Percentiles rank a stretch among this genome's conserved stretches.
Conservation (phyloP, 192 early-diverging fungal species). For the Backusella westeae region DNA sequence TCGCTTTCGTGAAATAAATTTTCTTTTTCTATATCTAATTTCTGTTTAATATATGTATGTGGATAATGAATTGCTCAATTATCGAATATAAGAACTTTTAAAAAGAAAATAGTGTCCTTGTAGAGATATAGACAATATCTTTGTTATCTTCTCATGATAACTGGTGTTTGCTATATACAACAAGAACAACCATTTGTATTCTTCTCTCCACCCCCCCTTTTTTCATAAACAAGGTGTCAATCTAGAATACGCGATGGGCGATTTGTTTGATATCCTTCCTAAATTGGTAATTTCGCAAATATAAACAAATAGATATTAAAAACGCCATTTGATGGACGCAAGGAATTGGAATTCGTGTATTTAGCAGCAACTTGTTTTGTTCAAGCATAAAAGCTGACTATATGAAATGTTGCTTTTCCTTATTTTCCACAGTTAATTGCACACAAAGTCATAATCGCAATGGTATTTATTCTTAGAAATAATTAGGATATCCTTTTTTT, state of each 20-base stretch:
- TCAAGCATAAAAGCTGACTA: background rate
- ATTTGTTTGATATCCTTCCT: background rate
- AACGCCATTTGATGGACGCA: background rate
- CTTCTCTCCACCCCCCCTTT: background rate
- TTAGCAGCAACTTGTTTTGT: background rate
- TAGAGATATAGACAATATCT: background rate
- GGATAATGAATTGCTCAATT: no score
- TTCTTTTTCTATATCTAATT: background rate
- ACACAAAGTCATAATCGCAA: no score
- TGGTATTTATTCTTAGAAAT: no score
- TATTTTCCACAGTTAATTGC: no score
- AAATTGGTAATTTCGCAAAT: background rate
- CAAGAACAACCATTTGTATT: background rate
- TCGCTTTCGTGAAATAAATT: background rate
- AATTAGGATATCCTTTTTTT: no score
- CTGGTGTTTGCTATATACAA: background rate
- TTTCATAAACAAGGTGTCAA: background rate
- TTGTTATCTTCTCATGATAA: background rate
- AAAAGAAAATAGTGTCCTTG: background rate
- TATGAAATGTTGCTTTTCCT: no score
- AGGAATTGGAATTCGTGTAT: background rate
- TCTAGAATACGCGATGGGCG: background rate
- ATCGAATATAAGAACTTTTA: no score
- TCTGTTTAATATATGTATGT: no score
- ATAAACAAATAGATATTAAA: background rate